Conservation (phyloP, 2,329 filamentous ascomycete genomes). For the Colletotrichum higginsianum region DNA sequence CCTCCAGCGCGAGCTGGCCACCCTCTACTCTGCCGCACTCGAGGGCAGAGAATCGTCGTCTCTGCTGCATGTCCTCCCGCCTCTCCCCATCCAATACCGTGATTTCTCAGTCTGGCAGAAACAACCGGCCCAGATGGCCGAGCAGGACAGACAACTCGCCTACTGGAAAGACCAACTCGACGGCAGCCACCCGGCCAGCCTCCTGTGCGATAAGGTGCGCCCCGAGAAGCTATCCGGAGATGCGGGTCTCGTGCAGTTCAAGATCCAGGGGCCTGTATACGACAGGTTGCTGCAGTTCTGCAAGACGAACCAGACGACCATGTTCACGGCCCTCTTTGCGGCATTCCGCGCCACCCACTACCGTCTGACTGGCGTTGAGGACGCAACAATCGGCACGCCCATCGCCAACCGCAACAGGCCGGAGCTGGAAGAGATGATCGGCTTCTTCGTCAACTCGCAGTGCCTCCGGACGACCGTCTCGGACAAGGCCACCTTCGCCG, state of each 20-base stretch:
- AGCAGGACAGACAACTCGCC: not conserved
- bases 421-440: conserved; percentile 40
- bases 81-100: conserved; percentile 16
- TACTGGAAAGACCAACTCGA: conserved; percentile 48
- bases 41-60: not conserved
- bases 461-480: conserved; percentile 42
- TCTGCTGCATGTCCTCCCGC: not conserved
- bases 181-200: conserved; percentile 40
- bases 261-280: conserved; percentile 29
- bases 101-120: not conserved
- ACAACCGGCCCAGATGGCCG: not conserved
- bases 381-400: conserved; percentile 31
- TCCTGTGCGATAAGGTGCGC: conserved; percentile 21
- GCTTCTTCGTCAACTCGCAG: conserved; percentile 47
- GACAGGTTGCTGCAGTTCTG: conserved; percentile 32
- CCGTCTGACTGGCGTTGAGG: conserved; percentile 41
- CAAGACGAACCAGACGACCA: conserved; percentile 10
- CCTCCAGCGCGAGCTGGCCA: not conserved
- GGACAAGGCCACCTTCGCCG: conserved; percentile 1
- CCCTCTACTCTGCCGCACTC: not conserved
- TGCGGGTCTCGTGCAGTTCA: conserved; percentile 25
- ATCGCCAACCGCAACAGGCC: conserved; percentile 38
- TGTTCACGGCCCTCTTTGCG: conserved; percentile 38
- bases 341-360: conserved; percentile 39
- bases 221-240: conserved; percentile 41